Conservation (phyloP, 1,284 basidiomycete genomes). For the Gomphus bonarii region DNA sequence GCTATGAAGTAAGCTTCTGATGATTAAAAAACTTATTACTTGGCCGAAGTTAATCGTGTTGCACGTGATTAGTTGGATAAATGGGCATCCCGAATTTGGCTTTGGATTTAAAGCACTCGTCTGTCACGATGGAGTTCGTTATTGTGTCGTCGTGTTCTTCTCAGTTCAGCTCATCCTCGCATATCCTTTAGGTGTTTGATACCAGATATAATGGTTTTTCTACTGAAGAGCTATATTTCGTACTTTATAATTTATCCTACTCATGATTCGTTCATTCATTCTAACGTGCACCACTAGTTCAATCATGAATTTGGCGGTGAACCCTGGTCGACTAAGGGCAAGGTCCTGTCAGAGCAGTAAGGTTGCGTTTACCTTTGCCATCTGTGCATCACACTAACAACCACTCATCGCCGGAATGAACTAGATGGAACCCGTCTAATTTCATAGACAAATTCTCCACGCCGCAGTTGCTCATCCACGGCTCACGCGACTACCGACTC, state of each 20-base stretch:
- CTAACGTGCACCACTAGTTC: constrained; percentile 35
- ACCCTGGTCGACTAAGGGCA: constrained; percentile 60
- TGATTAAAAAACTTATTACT: neutral
- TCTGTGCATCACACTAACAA: neutral
- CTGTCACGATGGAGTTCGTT: constrained; percentile 74
- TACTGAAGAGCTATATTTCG: constrained; percentile 84
- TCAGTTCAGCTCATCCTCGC: neutral
- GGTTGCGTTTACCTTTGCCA: constrained; percentile 13
- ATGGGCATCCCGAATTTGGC: constrained; percentile 79
- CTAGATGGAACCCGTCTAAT: constrained; percentile 63
- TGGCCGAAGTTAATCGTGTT: neutral
- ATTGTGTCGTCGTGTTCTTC: neutral
- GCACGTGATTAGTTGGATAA: constrained; percentile 65
- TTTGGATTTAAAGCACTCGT: constrained; percentile 86
- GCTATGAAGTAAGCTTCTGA: constrained; percentile 57
- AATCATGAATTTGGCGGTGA: constrained; percentile 78
- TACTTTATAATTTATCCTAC: constrained; percentile 26
- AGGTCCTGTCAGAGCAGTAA: constrained; percentile 46
- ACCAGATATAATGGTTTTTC: constrained; percentile 64
- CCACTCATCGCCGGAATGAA: neutral
- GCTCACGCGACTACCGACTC: constrained; percentile 78
- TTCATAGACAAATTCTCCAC: constrained; percentile 79
- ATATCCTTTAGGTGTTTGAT: constrained; percentile 46
- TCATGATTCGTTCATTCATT: neutral
- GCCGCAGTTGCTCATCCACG: constrained; percentile 77